These are phyloP conservation scores for Spiraea crenata DNA, from an alignment of 331 rosid species.

Conservation along the genomic window DNA sequence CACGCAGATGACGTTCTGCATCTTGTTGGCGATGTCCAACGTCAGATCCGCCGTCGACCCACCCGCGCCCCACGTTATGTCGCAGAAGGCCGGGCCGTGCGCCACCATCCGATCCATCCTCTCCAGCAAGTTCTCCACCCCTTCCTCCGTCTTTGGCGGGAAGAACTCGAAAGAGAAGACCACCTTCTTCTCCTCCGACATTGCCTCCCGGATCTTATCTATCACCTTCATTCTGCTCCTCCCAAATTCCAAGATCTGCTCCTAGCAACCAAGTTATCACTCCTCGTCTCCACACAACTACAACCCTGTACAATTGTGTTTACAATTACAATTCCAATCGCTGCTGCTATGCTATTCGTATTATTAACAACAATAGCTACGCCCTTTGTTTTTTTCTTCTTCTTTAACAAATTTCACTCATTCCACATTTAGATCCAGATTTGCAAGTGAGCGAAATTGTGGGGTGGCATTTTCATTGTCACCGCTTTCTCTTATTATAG, in stretches of 20 bases:
- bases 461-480: not conserved
- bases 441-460: not conserved
- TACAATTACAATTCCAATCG: too few species aligned
- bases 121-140: slow-evolving; percentile 84
- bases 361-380: too few species aligned
- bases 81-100: slow-evolving; percentile 89
- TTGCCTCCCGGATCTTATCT: slow-evolving; percentile 61
- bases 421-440: not conserved
- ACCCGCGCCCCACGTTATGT: slow-evolving; percentile 98
- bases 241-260: too few species aligned
- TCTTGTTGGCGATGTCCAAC: slow-evolving; percentile 76
- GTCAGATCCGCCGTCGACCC: slow-evolving; percentile 93
- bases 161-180: slow-evolving; percentile 89
- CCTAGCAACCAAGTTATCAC: too few species aligned
- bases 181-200: slow-evolving; percentile 39
- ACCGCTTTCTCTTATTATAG: not conserved
- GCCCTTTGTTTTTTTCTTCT: too few species aligned
- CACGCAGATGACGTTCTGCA: slow-evolving; percentile 89
- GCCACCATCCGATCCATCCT: slow-evolving; percentile 97
- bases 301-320: too few species aligned
- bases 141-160: slow-evolving; percentile 94
- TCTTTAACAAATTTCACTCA: too few species aligned
- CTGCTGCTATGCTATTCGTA: too few species aligned
- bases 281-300: too few species aligned
- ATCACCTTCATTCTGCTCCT: slow-evolving; percentile 60